phyloP scores from a whole-genome alignment of 148 eudicot species.

The Rhododendron ferrugineum region DNA sequence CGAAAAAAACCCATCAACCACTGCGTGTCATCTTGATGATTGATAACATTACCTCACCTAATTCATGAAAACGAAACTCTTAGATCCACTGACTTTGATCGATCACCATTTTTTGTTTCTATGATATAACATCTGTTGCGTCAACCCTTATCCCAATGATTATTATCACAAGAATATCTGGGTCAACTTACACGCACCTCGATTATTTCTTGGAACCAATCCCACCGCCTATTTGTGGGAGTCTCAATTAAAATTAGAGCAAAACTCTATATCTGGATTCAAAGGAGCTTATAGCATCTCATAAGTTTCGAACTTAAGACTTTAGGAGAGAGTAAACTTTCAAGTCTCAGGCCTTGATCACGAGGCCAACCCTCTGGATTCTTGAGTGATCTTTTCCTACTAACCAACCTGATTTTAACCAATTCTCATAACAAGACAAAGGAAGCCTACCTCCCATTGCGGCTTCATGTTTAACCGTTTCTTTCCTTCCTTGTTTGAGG shows the following conservation, averaged over 20 bases:
- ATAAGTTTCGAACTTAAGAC: no score
- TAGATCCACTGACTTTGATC: background rate
- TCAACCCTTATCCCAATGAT: background rate
- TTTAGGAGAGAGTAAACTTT: no score
- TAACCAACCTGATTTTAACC: background rate
- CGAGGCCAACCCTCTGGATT: no score
- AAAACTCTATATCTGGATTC: no score
- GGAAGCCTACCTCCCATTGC: background rate
- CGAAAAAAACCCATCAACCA: background rate
- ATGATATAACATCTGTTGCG: background rate
- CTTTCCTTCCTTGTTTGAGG: background rate
- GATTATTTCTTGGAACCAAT: no score
- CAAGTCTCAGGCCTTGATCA: background rate
- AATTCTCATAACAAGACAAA: background rate
- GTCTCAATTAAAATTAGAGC: no score
- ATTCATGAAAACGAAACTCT: background rate
- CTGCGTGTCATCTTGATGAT: background rate
- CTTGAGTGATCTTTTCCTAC: background rate
- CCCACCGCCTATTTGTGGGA: no score
- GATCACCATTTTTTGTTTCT: background rate
- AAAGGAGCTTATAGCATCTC: no score
- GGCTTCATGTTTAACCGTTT: background rate
- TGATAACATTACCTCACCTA: background rate
- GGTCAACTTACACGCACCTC: no score
- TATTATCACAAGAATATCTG: background rate